These are phyloP conservation scores for Zygotorulaspora danielsina DNA, from an alignment of 805 yeast species.

Conservation along the genomic window DNA sequence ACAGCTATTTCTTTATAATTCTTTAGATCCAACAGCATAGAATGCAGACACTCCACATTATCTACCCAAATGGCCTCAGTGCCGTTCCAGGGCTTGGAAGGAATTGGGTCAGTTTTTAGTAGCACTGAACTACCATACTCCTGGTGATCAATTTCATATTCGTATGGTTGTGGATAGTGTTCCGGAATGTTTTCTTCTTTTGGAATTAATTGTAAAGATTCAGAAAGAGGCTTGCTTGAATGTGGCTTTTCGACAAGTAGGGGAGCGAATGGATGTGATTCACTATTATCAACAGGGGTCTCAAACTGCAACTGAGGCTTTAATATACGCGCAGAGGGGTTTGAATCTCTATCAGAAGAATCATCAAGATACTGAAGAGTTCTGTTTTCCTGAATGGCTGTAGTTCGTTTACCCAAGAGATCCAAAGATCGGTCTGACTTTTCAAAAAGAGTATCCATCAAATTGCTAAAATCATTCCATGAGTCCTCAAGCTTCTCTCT, in stretches of 20 bases:
- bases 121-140: constrained; percentile 62
- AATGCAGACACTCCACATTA: constrained; percentile 44
- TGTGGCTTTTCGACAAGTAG: constrained; percentile 68
- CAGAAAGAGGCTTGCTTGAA: constrained; percentile 53
- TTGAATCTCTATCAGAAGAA: constrained; percentile 18
- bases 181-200: constrained; percentile 44
- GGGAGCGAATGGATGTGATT: constrained; percentile 72
- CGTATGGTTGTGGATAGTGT: constrained; percentile 79
- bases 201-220: constrained; percentile 40
- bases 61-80: constrained; percentile 73
- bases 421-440: constrained; percentile 69
- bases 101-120: constrained; percentile 44
- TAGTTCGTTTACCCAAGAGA: constrained; percentile 25
- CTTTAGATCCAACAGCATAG: constrained; percentile 52
- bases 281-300: constrained; percentile 61
- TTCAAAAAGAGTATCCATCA: constrained; percentile 70
- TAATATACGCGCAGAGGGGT: constrained; percentile 35
- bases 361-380: constrained; percentile 51
- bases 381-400: constrained; percentile 19
- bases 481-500: constrained; percentile 43
- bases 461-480: constrained; percentile 61
- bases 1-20: constrained; percentile 69
- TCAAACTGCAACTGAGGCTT: constrained; percentile 72
- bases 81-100: constrained; percentile 59
- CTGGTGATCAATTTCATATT: constrained; percentile 61